Percentiles rank a stretch among this genome's conserved stretches.
Conservation (phyloP, 768 basidiomycete genomes). For the Strobilomyces echinocephalus region DNA sequence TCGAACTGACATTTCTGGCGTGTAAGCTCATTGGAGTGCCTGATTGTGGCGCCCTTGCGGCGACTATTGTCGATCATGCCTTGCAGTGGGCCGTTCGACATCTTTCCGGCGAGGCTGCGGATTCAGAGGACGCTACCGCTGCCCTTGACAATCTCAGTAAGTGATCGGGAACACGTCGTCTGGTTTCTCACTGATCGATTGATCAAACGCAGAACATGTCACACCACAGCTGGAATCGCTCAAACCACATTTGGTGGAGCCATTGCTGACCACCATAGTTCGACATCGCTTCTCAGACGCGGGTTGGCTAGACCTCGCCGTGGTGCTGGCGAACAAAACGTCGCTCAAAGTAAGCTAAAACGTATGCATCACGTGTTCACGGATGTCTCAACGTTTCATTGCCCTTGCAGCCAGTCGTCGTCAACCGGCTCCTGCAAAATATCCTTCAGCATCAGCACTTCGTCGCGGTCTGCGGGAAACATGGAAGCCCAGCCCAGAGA, state of each 20-base stretch:
- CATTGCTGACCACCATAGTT: constrained; percentile 58
- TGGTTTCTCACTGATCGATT: not conserved
- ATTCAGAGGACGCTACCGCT: constrained; percentile 16
- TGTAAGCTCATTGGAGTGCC: constrained; percentile 21
- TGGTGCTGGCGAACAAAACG: constrained; percentile 35
- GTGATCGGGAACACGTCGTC: constrained; percentile 9
- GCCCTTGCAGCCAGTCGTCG: constrained; percentile 50
- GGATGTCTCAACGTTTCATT: not conserved
- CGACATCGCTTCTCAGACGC: constrained; percentile 52
- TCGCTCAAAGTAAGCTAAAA: constrained; percentile 56
- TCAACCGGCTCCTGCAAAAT: constrained; percentile 73
- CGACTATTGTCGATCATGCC: constrained; percentile 39
- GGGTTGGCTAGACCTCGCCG: constrained; percentile 41
- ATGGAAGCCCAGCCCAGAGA: constrained; percentile 29
- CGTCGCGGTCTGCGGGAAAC: constrained; percentile 39
- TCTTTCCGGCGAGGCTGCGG: constrained; percentile 34
- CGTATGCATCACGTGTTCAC: not conserved
- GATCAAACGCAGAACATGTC: constrained; percentile 12
- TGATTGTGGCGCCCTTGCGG: constrained; percentile 24
- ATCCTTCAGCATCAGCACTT: constrained; percentile 69
- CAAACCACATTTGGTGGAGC: constrained; percentile 64
- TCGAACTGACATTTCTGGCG: constrained; percentile 33
- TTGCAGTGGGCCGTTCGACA: constrained; percentile 51
- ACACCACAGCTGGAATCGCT: constrained; percentile 7
- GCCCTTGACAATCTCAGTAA: constrained; percentile 38